phyloP scores from a whole-genome alignment of 23 red algal genomes.

The Pyropia haitanensis region DNA sequence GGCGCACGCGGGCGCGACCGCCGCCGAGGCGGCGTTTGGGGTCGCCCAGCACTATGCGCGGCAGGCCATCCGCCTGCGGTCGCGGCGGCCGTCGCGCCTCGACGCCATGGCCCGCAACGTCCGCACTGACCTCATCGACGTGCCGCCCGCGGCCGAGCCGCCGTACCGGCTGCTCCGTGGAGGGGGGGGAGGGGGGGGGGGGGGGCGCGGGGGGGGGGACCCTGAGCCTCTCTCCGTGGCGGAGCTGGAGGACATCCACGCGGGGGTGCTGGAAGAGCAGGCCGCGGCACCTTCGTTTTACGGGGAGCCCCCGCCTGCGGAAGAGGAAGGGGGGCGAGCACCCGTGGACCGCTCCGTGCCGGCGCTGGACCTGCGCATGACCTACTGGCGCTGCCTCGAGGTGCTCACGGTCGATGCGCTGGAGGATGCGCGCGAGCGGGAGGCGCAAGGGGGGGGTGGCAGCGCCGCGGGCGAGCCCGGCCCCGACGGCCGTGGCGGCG shows the following conservation, averaged over 20 bases:
- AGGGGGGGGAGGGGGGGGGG: background rate
- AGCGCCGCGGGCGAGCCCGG: too few relatives aligned
- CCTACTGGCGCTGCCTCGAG: too few relatives aligned
- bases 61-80: slow-evolving; percentile 59
- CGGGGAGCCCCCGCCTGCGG: background rate
- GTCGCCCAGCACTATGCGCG: slow-evolving; percentile 49
- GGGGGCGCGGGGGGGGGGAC: background rate
- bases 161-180: background rate
- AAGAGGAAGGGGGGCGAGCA: background rate
- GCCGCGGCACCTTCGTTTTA: slow-evolving; percentile 7
- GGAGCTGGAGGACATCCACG: slow-evolving; percentile 19
- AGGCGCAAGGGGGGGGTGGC: too few relatives aligned
- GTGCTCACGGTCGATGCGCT: too few relatives aligned
- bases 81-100: slow-evolving; percentile 13
- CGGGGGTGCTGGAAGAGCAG: slow-evolving; percentile 4
- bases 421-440: too few relatives aligned
- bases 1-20: slow-evolving; percentile 36
- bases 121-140: slow-evolving; percentile 25
- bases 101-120: slow-evolving; percentile 53
- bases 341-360: background rate
- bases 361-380: too few relatives aligned
- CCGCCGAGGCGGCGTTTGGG: slow-evolving; percentile 55
- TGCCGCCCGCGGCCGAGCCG: slow-evolving; percentile 2
- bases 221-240: background rate
- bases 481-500: too few relatives aligned